Evolutionary conservation across 176 grass and related monocot species (phyloP), one percentile per base, ranked within the genome.

Genomic region (Carex littledalei): DNA sequence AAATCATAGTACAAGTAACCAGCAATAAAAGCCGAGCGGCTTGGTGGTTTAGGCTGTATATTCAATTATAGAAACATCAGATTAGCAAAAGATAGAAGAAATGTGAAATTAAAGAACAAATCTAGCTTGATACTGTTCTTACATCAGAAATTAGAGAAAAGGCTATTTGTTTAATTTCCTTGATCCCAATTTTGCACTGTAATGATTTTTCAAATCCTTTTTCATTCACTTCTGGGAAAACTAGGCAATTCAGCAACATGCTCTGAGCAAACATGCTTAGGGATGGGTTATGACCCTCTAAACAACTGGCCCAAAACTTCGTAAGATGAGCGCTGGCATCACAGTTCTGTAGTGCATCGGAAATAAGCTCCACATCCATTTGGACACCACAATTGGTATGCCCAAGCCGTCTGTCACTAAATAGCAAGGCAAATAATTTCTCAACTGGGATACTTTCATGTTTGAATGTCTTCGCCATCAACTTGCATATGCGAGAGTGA

Each of bases 1-100:
- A 95, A 90, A 90, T 93, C 93, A 67, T 93, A 91, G 84, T 98
- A 98, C 20, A 94, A 62, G 86, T 70, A 88, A 8, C 91, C 64
- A 92, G 89, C 95, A 81, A 93, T 10, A 87, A 90, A 98, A 16
- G 26, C 71, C 22, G 94, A 91, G 8, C 87, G 88, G 59, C 81
- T 84, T 86, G 49, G 61, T 15, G 66, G 81, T 67, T 85, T 63
- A 85, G 82, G 84, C 95, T 98, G 82, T 63, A 92, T 63, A 81
- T 87, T 68, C 58, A 58, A 84, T 71, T 75, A 67, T 57, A 91
- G 22, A 60, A 93, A 39, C 18, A 80, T 86, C 21, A 69, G 75
- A 77, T 71, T 78, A 72, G 21, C n/a, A 7, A 66, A 69, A 87
- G 43, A 49, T 32, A 32, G 29, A 56, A 32, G 18, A 11, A 43